These are phyloP conservation scores for Lagenidium giganteum DNA, from an alignment of 352 stramenopile species.

Conservation along the genomic window DNA sequence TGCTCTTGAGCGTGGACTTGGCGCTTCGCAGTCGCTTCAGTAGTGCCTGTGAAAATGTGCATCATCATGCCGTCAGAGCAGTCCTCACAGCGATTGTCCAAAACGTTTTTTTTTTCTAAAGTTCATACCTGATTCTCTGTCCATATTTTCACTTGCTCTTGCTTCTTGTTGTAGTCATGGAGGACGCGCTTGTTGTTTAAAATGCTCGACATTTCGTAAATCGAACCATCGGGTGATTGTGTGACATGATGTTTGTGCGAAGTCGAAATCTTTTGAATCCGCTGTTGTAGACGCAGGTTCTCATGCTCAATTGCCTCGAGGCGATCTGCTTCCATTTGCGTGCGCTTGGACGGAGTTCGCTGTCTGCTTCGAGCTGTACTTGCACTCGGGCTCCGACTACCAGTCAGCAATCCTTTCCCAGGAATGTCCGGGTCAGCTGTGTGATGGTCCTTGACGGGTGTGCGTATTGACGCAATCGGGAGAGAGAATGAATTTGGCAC, in stretches of 20 bases:
- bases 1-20: conserved; percentile 58
- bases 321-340: conserved; percentile 15
- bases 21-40: conserved; percentile 55
- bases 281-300: conserved; percentile 21
- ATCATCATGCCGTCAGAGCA: background rate
- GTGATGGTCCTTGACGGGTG: no score
- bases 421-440: no score
- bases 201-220: conserved; percentile 5
- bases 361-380: background rate
- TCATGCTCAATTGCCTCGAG: conserved; percentile 17
- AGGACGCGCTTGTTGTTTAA: conserved; percentile 7
- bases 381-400: no score
- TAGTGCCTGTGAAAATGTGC: conserved; percentile 23
- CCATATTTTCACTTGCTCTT: conserved; percentile 69
- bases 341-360: conserved; percentile 13
- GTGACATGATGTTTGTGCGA: background rate
- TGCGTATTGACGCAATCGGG: no score
- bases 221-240: conserved; percentile 10
- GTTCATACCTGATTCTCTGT: conserved; percentile 66
- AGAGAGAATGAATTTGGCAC: no score
- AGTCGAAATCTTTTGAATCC: conserved; percentile 13
- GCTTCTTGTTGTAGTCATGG: conserved; percentile 58
- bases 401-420: no score
- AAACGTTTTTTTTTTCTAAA: background rate
- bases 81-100: no score